Conservation (phyloP, 2,329 filamentous ascomycete genomes). For the Rhynchosporium secalis region DNA sequence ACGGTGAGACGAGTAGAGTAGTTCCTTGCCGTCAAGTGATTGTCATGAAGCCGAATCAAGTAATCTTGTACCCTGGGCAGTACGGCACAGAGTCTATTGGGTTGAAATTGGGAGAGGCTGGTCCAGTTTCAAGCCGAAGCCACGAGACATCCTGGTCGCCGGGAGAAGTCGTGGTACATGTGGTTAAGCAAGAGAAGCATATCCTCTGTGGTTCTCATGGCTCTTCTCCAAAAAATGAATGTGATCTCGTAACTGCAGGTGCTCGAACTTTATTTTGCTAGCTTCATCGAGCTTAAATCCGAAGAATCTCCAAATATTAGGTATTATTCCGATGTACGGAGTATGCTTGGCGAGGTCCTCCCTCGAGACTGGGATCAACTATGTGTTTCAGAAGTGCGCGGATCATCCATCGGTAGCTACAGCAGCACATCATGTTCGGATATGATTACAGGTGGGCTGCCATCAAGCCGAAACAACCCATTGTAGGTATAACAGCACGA, state of each 20-base stretch:
- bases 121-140: conserved; percentile 6
- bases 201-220: neutral
- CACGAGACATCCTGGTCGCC: conserved; percentile 1
- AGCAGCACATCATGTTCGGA: neutral
- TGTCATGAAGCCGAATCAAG: neutral
- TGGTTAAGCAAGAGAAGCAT: neutral
- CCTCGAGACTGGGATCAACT: neutral
- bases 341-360: too few species aligned
- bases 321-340: neutral
- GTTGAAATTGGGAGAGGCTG: neutral
- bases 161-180: neutral
- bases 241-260: too few species aligned
- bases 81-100: neutral
- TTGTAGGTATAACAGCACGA: neutral
- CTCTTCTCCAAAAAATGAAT: neutral
- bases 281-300: too few species aligned
- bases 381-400: conserved; percentile 10
- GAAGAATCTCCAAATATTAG: too few species aligned
- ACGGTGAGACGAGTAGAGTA: neutral
- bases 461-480: too few species aligned
- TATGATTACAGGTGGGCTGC: conserved; percentile 1
- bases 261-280: too few species aligned
- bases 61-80: neutral
- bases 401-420: neutral
- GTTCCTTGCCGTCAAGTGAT: neutral